These are phyloP conservation scores for Metarhizium brunneum DNA, from an alignment of 2,329 filamentous ascomycete genomes.

Conservation along the genomic window DNA sequence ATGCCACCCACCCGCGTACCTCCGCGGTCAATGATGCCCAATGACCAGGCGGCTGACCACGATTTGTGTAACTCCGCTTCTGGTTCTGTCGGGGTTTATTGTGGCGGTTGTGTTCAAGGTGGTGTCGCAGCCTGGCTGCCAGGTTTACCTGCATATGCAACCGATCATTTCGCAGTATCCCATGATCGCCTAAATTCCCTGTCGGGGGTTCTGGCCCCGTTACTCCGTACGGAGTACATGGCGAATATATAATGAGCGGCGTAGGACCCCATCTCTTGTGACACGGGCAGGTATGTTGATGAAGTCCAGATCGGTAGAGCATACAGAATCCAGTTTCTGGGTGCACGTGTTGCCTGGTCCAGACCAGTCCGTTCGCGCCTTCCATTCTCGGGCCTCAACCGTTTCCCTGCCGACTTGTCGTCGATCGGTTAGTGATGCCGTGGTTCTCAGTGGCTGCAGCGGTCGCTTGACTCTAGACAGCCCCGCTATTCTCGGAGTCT, in stretches of 20 bases:
- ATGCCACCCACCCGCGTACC: neutral
- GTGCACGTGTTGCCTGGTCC: too few relatives aligned
- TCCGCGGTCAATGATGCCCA: neutral
- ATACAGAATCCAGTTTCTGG: too few relatives aligned
- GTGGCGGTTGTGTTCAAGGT: neutral
- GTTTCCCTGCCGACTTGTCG: too few relatives aligned
- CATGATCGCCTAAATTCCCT: neutral
- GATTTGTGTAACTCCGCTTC: neutral
- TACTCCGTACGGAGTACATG: too few relatives aligned
- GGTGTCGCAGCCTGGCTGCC: neutral
- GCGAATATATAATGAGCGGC: too few relatives aligned
- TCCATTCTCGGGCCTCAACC: neutral
- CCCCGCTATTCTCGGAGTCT: neutral
- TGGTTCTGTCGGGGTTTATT: too few relatives aligned
- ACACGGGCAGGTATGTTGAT: too few relatives aligned
- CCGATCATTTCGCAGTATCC: neutral
- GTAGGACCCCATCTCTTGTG: too few relatives aligned
- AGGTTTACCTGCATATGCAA: neutral
- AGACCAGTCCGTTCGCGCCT: neutral
- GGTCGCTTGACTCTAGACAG: neutral
- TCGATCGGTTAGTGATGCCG: neutral
- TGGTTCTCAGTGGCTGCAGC: neutral
- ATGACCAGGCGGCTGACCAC: neutral
- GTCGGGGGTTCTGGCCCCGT: too few relatives aligned
- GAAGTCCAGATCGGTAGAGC: too few relatives aligned